Conservation (phyloP, 257 asterid species). For the Cinchona pubescens region DNA sequence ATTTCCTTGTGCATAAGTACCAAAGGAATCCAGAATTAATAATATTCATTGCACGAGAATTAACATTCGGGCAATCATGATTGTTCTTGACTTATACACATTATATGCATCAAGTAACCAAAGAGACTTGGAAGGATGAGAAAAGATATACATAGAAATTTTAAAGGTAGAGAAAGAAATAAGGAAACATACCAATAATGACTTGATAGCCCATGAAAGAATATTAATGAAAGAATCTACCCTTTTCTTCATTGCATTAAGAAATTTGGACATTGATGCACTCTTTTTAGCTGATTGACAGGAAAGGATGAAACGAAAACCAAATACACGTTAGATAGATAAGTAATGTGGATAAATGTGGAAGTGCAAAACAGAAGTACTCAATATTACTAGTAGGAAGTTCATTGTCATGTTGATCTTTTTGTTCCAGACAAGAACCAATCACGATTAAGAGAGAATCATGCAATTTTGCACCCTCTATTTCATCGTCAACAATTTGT, state of each 20-base stretch:
- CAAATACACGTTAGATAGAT: slow-evolving; percentile 23
- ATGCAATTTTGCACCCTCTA: slow-evolving; percentile 29
- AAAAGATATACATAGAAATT: not conserved
- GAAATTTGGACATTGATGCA: slow-evolving; percentile 40
- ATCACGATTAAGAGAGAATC: slow-evolving; percentile 47
- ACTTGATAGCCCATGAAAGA: slow-evolving; percentile 46
- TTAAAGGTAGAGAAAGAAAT: not conserved
- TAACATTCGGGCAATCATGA: too few species aligned
- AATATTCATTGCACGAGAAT: not conserved
- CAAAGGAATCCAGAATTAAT: not conserved
- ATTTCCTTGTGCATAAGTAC: not conserved
- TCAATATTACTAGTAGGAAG: slow-evolving; percentile 25
- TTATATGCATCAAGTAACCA: too few species aligned
- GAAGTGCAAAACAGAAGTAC: slow-evolving; percentile 1
- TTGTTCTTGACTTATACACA: too few species aligned
- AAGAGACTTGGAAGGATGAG: not conserved
- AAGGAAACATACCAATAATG: slow-evolving; percentile 40
- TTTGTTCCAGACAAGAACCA: slow-evolving; percentile 35
- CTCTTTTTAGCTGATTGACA: slow-evolving; percentile 42
- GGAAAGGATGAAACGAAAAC: slow-evolving; percentile 14
- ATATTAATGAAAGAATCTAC: slow-evolving; percentile 48
- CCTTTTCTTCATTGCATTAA: slow-evolving; percentile 58
- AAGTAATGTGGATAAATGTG: slow-evolving; percentile 16
- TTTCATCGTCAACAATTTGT: slow-evolving; percentile 46
- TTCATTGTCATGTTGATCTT: slow-evolving; percentile 35